These are phyloP conservation scores for Carex sylvatica DNA, from an alignment of 202 grass and related monocot species.

Conservation along the genomic window DNA sequence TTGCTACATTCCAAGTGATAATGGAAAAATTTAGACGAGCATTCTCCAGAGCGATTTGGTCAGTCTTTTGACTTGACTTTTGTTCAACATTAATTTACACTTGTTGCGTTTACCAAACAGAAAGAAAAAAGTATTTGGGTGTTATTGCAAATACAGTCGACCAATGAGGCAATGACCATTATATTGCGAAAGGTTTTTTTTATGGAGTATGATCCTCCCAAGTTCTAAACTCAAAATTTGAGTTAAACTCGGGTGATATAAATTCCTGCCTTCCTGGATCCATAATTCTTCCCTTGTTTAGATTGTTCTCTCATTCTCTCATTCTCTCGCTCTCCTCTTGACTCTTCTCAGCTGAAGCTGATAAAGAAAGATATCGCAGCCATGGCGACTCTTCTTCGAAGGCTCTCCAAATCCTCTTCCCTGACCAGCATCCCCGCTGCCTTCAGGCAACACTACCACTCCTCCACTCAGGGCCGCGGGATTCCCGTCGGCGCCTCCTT, in stretches of 20 bases:
- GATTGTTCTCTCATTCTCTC: not conserved
- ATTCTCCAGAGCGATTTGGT: not conserved
- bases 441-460: conserved; percentile 14
- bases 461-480: conserved; percentile 29
- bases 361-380: not conserved
- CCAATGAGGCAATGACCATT: too few species aligned
- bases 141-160: too few species aligned
- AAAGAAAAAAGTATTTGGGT: too few species aligned
- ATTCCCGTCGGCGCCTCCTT: conserved; percentile 41
- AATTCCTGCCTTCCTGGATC: too few species aligned
- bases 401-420: conserved; percentile 20
- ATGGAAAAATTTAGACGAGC: not conserved
- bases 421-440: not conserved
- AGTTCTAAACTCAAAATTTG: too few species aligned
- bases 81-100: not conserved
- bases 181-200: too few species aligned
- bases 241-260: too few species aligned
- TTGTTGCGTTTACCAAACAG: too few species aligned
- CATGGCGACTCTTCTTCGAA: conserved; percentile 29
- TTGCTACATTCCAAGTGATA: not conserved
- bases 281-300: not conserved
- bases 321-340: not conserved
- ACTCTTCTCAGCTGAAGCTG: not conserved
- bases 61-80: not conserved
- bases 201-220: too few species aligned